Evolutionary conservation across 2,329 filamentous ascomycete genomes (phyloP), one percentile per base, ranked within the genome.

Genomic region (Aureobasidium melanogenum): DNA sequence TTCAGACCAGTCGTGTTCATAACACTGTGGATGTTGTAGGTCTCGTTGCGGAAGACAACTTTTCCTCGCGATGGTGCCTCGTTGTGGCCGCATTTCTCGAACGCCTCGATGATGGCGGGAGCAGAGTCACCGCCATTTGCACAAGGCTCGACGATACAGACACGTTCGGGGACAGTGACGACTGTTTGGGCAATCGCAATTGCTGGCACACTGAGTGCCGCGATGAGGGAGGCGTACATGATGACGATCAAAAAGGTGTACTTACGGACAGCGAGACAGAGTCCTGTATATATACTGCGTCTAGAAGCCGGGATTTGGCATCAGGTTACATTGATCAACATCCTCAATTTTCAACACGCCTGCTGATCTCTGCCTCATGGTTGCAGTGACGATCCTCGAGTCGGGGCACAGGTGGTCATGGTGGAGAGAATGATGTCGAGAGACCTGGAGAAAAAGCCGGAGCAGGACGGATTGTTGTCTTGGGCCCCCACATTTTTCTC

Each of bases 51-150:
- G 67, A 84, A 80, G 43, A 82, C 73, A 60, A 84, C 74, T 52
- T 73, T 79, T 47, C 80, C 79, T 56, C 80, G 52, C 1, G 47
- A 48, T 12, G 43, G 56, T 2, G 15, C 26, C 15, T 64, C 78
- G 55, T 80, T 76, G 56, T 73, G 72, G 3, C 79, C 75, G 66
- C 81, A 83, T 28, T 75, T 68, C 30, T 73, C 67, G 68, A 83
- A 82, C 0, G 81, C 80, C 6, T 75, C 64, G 1, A 81, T 64
- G 56, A 83, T 82, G 50, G 80, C 77, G 9, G 80, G 79, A 26
- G 78, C 77, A 15, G 62, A 62, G 28, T 66, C 65, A 28, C 61
- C 55, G 15, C 28, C 61, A 48, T 56, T 51, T 17, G 51, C 34
- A 44, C 52, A 58, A 28, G 62, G 43, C 24, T 64, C 57, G 14